phyloP scores from a whole-genome alignment of 2,329 filamentous ascomycete genomes.

The Apiospora pterosperma region DNA sequence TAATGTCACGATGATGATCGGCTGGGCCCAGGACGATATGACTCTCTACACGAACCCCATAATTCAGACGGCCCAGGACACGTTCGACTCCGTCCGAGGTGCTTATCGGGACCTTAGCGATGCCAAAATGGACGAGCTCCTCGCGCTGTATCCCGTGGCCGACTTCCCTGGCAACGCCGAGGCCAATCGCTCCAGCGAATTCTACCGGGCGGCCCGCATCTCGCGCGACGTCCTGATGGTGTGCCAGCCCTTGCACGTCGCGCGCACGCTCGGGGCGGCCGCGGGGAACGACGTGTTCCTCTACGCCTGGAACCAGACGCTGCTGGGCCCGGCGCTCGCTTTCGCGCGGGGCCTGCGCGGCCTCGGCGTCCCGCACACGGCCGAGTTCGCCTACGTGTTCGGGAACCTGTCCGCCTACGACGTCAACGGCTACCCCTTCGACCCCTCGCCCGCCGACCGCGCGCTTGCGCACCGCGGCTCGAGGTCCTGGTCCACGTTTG shows the following conservation, averaged over 20 bases:
- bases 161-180: conserved; percentile 38
- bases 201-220: conserved; percentile 45
- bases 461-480: conserved; percentile 35
- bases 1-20: conserved; percentile 37
- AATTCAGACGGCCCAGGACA: conserved; percentile 37
- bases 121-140: conserved; percentile 34
- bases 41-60: conserved; percentile 37
- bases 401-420: conserved; percentile 44
- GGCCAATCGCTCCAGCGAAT: conserved; percentile 41
- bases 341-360: conserved; percentile 30
- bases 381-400: conserved; percentile 51
- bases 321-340: conserved; percentile 41
- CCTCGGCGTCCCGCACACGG: conserved; percentile 46
- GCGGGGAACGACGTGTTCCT: conserved; percentile 40
- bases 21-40: conserved; percentile 43
- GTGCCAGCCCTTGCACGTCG: conserved; percentile 44
- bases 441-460: conserved; percentile 36
- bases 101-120: conserved; percentile 35
- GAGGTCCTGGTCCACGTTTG: conserved; percentile 46
- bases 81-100: conserved; percentile 32
- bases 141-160: conserved; percentile 45
- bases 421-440: conserved; percentile 28
- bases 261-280: conserved; percentile 30
- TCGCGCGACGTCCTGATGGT: conserved; percentile 50
- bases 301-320: conserved; percentile 52